Evolutionary conservation across 176 grass and related monocot genomes (phyloP).

Genomic region (Musa schizocarpa): DNA sequence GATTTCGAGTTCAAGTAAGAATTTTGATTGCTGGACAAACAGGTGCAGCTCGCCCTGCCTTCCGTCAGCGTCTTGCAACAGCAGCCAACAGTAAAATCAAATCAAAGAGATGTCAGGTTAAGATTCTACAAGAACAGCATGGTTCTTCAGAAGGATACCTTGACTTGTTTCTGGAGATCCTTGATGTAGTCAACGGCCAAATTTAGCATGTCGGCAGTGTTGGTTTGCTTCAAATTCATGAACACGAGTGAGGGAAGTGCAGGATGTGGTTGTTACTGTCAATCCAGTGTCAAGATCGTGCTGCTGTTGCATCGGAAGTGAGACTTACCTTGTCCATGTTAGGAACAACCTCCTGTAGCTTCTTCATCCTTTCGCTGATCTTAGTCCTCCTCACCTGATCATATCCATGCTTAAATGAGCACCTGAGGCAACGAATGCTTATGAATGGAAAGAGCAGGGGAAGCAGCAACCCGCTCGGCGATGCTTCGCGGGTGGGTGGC

Average conservation of each 20-base stretch:
- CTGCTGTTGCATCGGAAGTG: not conserved
- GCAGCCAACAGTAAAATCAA: not conserved
- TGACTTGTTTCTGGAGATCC: slow-evolving; percentile 13
- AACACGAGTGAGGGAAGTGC: not conserved
- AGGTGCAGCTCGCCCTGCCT: slow-evolving; percentile 1
- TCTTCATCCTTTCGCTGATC: slow-evolving; percentile 17
- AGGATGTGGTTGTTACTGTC: not conserved
- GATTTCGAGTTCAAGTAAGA: not conserved
- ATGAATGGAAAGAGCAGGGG: not conserved
- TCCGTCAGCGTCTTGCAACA: slow-evolving; percentile 1
- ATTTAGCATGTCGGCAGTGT: slow-evolving; percentile 7
- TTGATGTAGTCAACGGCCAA: slow-evolving; percentile 12
- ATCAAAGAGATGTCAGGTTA: not conserved
- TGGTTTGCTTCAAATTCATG: not conserved
- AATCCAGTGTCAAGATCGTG: not conserved
- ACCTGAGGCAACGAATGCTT: not conserved
- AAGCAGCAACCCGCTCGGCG: slow-evolving; percentile 58
- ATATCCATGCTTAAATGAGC: not conserved
- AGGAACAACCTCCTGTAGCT: slow-evolving; percentile 12
- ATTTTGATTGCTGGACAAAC: not conserved
- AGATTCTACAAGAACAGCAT: not conserved
- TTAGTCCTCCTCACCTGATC: slow-evolving; percentile 13
- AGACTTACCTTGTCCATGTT: slow-evolving; percentile 13
- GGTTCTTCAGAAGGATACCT: not conserved
- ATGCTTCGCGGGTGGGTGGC: slow-evolving; percentile 91